phyloP scores from a whole-genome alignment of 805 yeast genomes.

The Candida broadrunensis region DNA sequence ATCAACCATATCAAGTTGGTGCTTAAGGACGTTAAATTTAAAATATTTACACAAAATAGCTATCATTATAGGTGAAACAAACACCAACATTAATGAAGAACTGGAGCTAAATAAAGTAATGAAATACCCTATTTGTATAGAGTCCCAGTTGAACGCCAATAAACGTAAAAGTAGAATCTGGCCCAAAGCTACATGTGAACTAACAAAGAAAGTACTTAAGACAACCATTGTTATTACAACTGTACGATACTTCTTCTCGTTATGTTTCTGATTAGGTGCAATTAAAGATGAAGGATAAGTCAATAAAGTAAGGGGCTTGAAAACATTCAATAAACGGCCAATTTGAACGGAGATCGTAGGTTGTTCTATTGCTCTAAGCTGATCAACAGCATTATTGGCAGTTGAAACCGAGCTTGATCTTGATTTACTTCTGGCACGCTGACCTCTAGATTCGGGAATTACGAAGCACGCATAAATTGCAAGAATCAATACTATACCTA shows the following conservation, averaged over 20 bases:
- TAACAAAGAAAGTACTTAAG: constrained; percentile 32
- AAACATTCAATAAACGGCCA: constrained; percentile 11
- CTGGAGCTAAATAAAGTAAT: constrained; percentile 41
- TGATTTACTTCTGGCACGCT: constrained; percentile 40
- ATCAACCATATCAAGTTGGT: constrained; percentile 50
- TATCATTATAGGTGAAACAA: constrained; percentile 47
- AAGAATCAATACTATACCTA: constrained; percentile 30
- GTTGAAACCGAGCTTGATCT: constrained; percentile 7
- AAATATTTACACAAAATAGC: constrained; percentile 22
- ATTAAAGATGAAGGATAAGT: constrained; percentile 44
- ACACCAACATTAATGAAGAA: constrained; percentile 44
- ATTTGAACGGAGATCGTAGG: neutral
- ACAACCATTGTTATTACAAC: constrained; percentile 42
- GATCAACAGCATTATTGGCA: constrained; percentile 4
- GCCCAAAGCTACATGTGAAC: constrained; percentile 33
- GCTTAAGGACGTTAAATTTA: constrained; percentile 24
- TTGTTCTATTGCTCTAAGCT: neutral
- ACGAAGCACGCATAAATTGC: constrained; percentile 21
- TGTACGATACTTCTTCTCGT: constrained; percentile 10
- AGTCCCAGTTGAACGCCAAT: constrained; percentile 49
- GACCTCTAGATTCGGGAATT: constrained; percentile 60
- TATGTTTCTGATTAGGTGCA: constrained; percentile 7
- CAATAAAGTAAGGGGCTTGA: constrained; percentile 47
- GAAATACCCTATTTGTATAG: constrained; percentile 50
- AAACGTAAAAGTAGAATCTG: constrained; percentile 51